Percentiles rank a stretch among this genome's conserved stretches.
phyloP scores from a whole-genome alignment of 345 rosid species.

The Odontarrhena argentea region DNA sequence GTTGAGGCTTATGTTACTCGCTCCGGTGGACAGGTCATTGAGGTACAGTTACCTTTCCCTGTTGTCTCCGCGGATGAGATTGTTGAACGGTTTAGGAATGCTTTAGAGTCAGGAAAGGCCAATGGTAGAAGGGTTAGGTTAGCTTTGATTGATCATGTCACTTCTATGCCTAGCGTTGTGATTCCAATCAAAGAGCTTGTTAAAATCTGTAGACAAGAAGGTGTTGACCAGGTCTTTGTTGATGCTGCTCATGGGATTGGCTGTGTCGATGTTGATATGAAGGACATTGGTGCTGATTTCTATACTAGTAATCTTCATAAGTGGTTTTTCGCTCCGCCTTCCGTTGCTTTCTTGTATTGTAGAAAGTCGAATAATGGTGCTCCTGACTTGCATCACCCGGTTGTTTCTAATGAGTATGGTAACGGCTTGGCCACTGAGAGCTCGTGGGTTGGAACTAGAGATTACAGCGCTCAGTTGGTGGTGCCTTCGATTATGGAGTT shows the following conservation, averaged over 20 bases:
- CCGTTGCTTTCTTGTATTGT: slow-evolving; percentile 83
- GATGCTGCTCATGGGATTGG: slow-evolving; percentile 97
- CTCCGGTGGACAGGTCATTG: slow-evolving; percentile 83
- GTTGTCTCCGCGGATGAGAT: slow-evolving; percentile 65
- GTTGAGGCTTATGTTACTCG: slow-evolving; percentile 85
- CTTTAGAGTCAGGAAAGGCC: slow-evolving; percentile 62
- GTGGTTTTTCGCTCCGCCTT: slow-evolving; percentile 97
- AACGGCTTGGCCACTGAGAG: slow-evolving; percentile 89
- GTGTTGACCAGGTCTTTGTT: slow-evolving; percentile 85
- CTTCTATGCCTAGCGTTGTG: slow-evolving; percentile 91
- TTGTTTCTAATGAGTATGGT: slow-evolving; percentile 89
- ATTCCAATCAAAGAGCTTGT: slow-evolving; percentile 80
- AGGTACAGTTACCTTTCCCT: slow-evolving; percentile 85
- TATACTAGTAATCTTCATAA: slow-evolving; percentile 85
- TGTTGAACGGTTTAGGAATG: slow-evolving; percentile 57
- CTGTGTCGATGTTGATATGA: slow-evolving; percentile 79
- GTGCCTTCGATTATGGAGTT: slow-evolving; percentile 81
- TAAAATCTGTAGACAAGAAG: slow-evolving; percentile 81
- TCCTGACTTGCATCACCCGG: slow-evolving; percentile 81
- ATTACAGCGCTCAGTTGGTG: slow-evolving; percentile 85
- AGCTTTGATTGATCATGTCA: slow-evolving; percentile 90
- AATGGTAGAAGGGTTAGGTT: slow-evolving; percentile 73
- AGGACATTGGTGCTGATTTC: slow-evolving; percentile 92
- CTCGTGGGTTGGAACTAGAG: slow-evolving; percentile 92
- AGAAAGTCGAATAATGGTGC: slow-evolving; percentile 41